Percentiles rank a stretch among this genome's conserved stretches.
Evolutionary conservation across 345 rosid species (phyloP).

Genomic region (Hirschfeldia incana): DNA sequence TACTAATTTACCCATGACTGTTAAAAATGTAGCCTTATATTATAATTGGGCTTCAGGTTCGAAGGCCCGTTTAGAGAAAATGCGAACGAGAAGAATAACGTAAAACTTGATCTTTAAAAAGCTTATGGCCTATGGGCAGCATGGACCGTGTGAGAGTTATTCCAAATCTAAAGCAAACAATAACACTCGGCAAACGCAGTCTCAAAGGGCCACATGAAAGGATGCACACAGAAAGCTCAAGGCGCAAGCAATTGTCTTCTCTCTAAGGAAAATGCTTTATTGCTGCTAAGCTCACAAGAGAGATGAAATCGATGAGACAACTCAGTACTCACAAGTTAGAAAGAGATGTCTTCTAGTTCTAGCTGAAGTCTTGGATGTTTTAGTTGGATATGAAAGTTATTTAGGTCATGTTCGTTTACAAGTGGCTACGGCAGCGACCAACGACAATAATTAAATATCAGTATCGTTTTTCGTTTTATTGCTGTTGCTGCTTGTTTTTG

Average conservation of each 20-base stretch:
- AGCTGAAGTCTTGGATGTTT: background rate
- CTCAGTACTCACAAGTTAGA: slow-evolving; percentile 43
- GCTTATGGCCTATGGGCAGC: no score
- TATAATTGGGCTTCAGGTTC: background rate
- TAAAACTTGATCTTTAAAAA: no score
- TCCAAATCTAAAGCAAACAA: background rate
- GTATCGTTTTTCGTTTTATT: background rate
- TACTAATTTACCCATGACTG: background rate
- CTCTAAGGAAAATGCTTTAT: slow-evolving; percentile 72
- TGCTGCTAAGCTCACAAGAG: slow-evolving; percentile 53
- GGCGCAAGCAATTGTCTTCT: slow-evolving; percentile 47
- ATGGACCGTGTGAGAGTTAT: no score
- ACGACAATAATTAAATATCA: background rate
- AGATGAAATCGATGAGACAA: slow-evolving; percentile 64
- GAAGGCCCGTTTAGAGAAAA: no score
- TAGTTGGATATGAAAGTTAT: background rate
- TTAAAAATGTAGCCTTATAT: no score
- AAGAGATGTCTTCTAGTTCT: slow-evolving; percentile 42
- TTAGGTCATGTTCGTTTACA: background rate
- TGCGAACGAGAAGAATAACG: no score
- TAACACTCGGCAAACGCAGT: background rate
- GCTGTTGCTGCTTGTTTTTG: background rate
- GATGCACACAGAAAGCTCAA: slow-evolving; percentile 58
- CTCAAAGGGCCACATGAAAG: slow-evolving; percentile 39
- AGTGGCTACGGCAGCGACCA: no score